phyloP scores from a whole-genome alignment of 2,329 filamentous ascomycete genomes.

The Furcasterigmium sp. region DNA sequence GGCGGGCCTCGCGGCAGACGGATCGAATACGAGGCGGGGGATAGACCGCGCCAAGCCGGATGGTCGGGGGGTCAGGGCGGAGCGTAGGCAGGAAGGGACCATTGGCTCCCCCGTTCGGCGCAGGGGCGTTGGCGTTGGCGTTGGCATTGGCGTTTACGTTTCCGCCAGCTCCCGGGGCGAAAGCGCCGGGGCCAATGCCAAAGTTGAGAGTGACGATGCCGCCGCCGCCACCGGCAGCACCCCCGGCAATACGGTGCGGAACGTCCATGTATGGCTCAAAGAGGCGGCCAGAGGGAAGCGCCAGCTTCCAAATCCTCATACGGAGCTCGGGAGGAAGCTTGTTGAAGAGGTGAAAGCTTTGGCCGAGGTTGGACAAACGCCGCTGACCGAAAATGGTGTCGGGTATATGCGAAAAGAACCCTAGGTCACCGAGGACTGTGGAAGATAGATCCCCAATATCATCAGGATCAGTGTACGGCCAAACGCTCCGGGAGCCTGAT shows the following conservation, averaged over 20 bases:
- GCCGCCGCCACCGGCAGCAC: not conserved
- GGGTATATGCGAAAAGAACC: no score
- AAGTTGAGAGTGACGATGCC: no score
- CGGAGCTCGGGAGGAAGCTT: constrained; percentile 10
- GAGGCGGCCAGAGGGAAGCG: constrained; percentile 7
- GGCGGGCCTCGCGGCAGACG: constrained; percentile 8
- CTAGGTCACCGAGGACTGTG: no score
- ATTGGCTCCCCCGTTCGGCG: not conserved
- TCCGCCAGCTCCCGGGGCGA: not conserved
- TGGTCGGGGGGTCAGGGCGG: not conserved
- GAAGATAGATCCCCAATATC: no score
- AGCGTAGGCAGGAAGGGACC: not conserved
- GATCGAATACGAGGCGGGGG: constrained; percentile 2
- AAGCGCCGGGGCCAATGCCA: not conserved
- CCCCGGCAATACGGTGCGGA: not conserved
- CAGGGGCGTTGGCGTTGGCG: not conserved
- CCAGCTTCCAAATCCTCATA: constrained; percentile 12
- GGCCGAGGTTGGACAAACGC: no score
- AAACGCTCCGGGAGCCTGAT: no score
- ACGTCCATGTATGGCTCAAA: constrained; percentile 2
- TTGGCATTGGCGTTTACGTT: not conserved
- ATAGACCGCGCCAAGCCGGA: not conserved
- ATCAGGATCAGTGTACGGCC: no score
- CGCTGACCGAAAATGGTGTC: no score
- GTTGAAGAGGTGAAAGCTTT: constrained; percentile 6